Base-by-base conservation (phyloP, 108 stramenopile species). In the Nitzschia putrida region DNA sequence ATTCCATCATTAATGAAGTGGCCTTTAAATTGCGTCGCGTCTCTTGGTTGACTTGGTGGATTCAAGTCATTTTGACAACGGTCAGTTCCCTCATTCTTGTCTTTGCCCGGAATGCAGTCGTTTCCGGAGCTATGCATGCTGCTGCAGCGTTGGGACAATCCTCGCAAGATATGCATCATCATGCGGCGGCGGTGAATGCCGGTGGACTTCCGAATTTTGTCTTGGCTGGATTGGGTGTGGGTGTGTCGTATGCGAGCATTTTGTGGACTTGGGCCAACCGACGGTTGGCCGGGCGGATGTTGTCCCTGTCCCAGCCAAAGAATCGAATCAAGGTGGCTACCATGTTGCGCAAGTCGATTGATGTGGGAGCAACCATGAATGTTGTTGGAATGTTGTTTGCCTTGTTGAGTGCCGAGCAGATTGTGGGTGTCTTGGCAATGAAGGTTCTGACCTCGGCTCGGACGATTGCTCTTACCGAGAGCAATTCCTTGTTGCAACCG, bases 21-120 rank as follows among this genome's bases (percentile, higher is more conserved):
- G 69, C 88, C n/a, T 24, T 68, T 23, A 55, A 44, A 14, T 64
- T 91, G 4, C 76, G 73, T 4, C 80, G 88, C 0, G 54, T 86
- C 7, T 64, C 83, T 0, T 96, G 89, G 88, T 61, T 91, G 26
- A 87, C 89, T 1, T 96, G 95, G 95, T 96, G 95, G 95, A 54
- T 78, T 12, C 95, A 96, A 72, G 61, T 92, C 0, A 92, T 96
- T 38, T 72, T 93, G 12, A 92, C 89, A 7, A 77, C 79, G 10
- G 74, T 94, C n/a, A 69, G 78, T 39, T 74, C 89, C 39, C 80
- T 92, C 18, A 93, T 86, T 20, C 80, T 96, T 18, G 14, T 88
- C 4, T 96, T 96, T 74, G 86, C 95, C n/a, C 76, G 79, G 0
- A 89, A 81, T 71, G 88, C 87, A 40, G 61, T 86, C 34, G 54